Evolutionary conservation across 1,284 basidiomycete genomes (phyloP).

Genomic region (Fomes fomentarius): DNA sequence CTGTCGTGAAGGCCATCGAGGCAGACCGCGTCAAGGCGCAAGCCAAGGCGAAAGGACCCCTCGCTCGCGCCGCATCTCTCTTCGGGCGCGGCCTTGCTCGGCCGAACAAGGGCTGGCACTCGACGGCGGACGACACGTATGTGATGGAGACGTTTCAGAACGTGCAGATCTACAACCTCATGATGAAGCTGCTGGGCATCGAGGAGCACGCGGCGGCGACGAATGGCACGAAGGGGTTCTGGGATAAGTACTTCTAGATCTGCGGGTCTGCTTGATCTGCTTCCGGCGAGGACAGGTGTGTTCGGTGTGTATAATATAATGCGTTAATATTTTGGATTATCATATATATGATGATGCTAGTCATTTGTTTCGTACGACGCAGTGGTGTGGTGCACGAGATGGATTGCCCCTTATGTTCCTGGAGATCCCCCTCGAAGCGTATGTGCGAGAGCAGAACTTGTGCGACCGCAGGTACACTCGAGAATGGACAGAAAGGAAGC

Average conservation of each 20-base stretch:
- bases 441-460: no score
- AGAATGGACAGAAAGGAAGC: no score
- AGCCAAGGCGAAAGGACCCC: background rate
- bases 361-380: no score
- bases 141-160: conserved; percentile 84
- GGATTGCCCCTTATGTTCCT: no score
- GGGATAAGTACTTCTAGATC: conserved; percentile 80
- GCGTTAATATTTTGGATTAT: no score
- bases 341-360: no score
- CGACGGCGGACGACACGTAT: conserved; percentile 62
- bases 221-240: conserved; percentile 81
- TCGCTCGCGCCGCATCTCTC: conserved; percentile 16
- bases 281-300: no score
- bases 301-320: no score
- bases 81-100: conserved; percentile 35
- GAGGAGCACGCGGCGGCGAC: conserved; percentile 59
- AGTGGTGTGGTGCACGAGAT: no score
- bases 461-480: no score
- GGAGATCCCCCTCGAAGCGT: no score
- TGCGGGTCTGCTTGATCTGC: no score
- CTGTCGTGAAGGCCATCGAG: conserved; percentile 61
- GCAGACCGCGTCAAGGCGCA: conserved; percentile 31
- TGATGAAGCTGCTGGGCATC: conserved; percentile 76
- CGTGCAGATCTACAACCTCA: conserved; percentile 83
- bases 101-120: conserved; percentile 66